Conservation (phyloP, 441 rosid species). For the Erysimum cheiri region DNA sequence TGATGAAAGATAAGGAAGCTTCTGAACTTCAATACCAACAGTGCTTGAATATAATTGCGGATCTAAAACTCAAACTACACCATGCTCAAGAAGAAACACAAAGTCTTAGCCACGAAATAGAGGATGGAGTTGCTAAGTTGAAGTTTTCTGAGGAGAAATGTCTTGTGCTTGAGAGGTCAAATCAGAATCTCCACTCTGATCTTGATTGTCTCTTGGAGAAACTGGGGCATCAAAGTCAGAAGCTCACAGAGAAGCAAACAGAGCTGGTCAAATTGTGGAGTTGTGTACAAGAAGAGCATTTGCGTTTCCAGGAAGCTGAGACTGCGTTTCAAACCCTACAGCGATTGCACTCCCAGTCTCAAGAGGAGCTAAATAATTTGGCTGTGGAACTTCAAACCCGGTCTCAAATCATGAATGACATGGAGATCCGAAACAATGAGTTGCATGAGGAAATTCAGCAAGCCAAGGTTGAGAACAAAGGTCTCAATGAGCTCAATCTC, state of each 20-base stretch:
- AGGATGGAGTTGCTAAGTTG: conserved; percentile 67
- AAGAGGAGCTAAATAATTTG: conserved; percentile 81
- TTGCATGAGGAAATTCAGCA: conserved; percentile 66
- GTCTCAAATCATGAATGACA: conserved; percentile 64
- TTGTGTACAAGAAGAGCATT: conserved; percentile 83
- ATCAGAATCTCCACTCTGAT: conserved; percentile 74
- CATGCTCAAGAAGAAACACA: conserved; percentile 68
- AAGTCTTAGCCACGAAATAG: conserved; percentile 71
- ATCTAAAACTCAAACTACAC: conserved; percentile 67
- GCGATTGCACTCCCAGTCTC: conserved; percentile 89
- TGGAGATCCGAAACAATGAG: conserved; percentile 68
- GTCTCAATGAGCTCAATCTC: conserved; percentile 66
- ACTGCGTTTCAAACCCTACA: conserved; percentile 96
- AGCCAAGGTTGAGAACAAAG: conserved; percentile 64
- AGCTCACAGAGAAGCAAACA: conserved; percentile 83
- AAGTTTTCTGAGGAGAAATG: conserved; percentile 85
- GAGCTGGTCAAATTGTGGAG: conserved; percentile 89
- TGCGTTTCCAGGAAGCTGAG: conserved; percentile 88
- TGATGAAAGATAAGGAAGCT: conserved; percentile 77
- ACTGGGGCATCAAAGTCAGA: conserved; percentile 70
- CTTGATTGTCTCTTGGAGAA: conserved; percentile 64
- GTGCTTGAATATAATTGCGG: conserved; percentile 68
- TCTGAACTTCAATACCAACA: conserved; percentile 69
- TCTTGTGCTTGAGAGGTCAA: conserved; percentile 72
- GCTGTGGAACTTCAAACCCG: conserved; percentile 67